A percentile compares a stretch with the other conserved stretches of the same genome.
These are phyloP conservation scores for Arthrobotrys sinensis DNA, from an alignment of 2,329 filamentous ascomycete genomes.

Conservation along the genomic window DNA sequence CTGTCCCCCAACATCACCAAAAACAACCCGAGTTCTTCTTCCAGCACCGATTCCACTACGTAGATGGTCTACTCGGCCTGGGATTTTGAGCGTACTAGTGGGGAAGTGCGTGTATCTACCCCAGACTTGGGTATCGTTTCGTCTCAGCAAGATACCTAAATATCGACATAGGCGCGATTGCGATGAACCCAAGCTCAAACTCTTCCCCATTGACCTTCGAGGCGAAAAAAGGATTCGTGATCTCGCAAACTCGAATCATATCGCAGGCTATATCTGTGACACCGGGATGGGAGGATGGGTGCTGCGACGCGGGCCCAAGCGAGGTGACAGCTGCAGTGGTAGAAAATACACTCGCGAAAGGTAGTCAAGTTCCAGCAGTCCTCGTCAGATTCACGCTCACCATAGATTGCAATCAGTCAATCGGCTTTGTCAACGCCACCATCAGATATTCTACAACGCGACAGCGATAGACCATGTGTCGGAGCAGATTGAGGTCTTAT, in stretches of 20 bases:
- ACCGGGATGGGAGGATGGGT: conserved; percentile 21
- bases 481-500: conserved; percentile 79
- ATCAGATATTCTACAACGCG: conserved; percentile 76
- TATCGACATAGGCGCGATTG: not conserved
- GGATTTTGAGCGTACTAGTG: not conserved
- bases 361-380: conserved; percentile 3
- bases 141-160: not conserved
- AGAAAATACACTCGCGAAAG: conserved; percentile 72
- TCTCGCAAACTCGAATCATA: conserved; percentile 75
- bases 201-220: conserved; percentile 73
- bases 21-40: no score
- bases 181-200: conserved; percentile 53
- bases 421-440: conserved; percentile 76
- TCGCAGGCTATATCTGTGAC: conserved; percentile 71
- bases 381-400: not conserved
- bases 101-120: not conserved
- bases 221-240: conserved; percentile 77
- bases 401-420: conserved; percentile 70
- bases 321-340: conserved; percentile 71
- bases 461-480: conserved; percentile 80
- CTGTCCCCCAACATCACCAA: no score
- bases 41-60: not conserved
- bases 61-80: not conserved
- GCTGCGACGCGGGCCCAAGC: conserved; percentile 64
- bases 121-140: not conserved